Percentiles rank a stretch among this genome's conserved stretches.
Evolutionary conservation across 805 yeast genomes (phyloP).

Genomic region (Pichia eremophila): DNA sequence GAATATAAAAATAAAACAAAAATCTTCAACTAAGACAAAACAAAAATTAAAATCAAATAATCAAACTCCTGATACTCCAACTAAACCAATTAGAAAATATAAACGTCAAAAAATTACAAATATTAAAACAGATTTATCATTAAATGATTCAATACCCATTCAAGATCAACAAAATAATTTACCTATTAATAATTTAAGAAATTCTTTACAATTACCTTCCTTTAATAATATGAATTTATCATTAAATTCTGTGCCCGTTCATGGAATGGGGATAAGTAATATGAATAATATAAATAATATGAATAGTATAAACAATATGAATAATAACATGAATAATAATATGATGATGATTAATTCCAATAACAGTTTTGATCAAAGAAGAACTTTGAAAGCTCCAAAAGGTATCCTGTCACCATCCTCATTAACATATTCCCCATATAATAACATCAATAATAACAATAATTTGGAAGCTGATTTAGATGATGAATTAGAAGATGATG

Average conservation of each 20-base stretch:
- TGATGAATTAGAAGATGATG: conserved; percentile 1
- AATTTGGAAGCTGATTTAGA: conserved; percentile 2
- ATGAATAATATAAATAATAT: neutral
- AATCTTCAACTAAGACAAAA: neutral
- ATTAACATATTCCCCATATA: neutral
- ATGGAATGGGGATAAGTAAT: neutral
- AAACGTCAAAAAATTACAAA: conserved; percentile 3
- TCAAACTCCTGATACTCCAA: conserved; percentile 5
- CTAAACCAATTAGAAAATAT: neutral
- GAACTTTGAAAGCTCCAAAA: neutral
- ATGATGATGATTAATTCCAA: neutral
- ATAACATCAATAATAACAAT: neutral
- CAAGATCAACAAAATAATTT: neutral
- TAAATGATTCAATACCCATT: neutral
- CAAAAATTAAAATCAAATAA: neutral
- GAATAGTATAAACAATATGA: neutral
- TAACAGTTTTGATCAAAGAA: neutral
- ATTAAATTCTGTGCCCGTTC: neutral
- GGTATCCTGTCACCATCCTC: neutral
- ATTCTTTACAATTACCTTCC: neutral
- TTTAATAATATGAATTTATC: neutral
- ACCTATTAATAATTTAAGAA: neutral
- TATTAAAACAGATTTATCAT: neutral
- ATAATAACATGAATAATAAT: neutral
- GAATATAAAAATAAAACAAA: neutral